Evolutionary conservation across 2,329 filamentous ascomycete species (phyloP), one percentile per base, ranked within the genome.

Genomic region (Berkeleyomyces basicola): DNA sequence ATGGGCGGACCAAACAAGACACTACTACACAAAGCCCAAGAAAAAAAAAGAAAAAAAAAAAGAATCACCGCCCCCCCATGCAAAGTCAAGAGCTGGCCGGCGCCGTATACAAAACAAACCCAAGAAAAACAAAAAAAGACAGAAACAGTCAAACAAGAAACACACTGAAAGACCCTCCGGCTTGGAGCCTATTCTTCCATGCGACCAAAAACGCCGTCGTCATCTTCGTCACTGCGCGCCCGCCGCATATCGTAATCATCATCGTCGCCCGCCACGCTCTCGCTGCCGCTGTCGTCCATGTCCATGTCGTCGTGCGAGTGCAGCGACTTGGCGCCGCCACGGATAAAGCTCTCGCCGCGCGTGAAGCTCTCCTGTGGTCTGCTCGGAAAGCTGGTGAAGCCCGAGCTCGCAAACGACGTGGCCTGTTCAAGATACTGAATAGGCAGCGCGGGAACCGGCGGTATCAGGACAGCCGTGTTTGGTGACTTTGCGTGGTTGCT

Each of bases 181-280:
- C 23, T 23, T 6, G 7, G 37, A 36, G 7, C 36, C 33, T 59
- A 61, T 74, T 95, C 90, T 75, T 99, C 93, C 92, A 97, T 97
- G 68, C 84, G 83, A 63, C 91, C 91, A 77, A 99, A 99, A 69
- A 97, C 87, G 70, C 91, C 91, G 67, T 96, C 91, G 67, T 97
- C 92, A 66, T 95, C 90, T 68, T 96, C 91, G 68, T 95, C 88
- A 72, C 84, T 86, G 66, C 86, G 82, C 59, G 82, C 81, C 62
- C 82, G 80, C 59, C 78, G 81, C 62, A 76, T 78, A 68, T 76
- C 75, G 69, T 84, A 83, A 64, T 85, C 82, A 65, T 87, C 84
- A 68, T 86, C 83, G 62, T 89, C 85, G 67, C 83, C 83, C 68
- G 78, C 16, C 23, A 53, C 77, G 72, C 79, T 82, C 58, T 83